Conservation (phyloP, 2,329 filamentous ascomycete species). For the Xylaria sp. region DNA sequence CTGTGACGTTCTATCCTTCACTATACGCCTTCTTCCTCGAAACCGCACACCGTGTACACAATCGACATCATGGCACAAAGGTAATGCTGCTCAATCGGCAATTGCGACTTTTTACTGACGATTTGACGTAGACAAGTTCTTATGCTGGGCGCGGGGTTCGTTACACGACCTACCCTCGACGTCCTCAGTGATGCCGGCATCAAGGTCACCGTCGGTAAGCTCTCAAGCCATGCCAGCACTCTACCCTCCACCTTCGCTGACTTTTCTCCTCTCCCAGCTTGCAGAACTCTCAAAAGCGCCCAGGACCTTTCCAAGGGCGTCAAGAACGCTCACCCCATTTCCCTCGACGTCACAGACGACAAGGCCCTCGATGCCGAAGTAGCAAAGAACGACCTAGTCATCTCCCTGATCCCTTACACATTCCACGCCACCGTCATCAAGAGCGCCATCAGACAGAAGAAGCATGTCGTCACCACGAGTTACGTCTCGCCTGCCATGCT, state of each 20-base stretch:
- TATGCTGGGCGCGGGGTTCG: constrained; percentile 62
- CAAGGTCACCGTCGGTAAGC: constrained; percentile 70
- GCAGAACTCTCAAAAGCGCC: neutral
- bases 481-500: constrained; percentile 94
- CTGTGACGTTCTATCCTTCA: neutral
- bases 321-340: constrained; percentile 78
- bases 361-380: constrained; percentile 83
- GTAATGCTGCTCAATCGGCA: neutral
- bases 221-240: neutral
- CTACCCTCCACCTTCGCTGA: neutral
- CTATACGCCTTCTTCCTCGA: neutral
- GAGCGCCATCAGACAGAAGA: constrained; percentile 91
- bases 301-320: constrained; percentile 59
- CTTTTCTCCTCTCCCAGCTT: neutral
- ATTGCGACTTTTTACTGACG: neutral
- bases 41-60: neutral
- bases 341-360: constrained; percentile 84
- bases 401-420: constrained; percentile 90
- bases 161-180: constrained; percentile 68
- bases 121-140: neutral
- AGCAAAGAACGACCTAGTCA: constrained; percentile 81
- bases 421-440: constrained; percentile 92
- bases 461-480: constrained; percentile 93
- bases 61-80: neutral
- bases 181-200: constrained; percentile 70